A percentile compares a stretch with the other conserved stretches of the same genome.
Conservation (phyloP, 176 grass and related monocot genomes). For the Bolboschoenus planiculmis region DNA sequence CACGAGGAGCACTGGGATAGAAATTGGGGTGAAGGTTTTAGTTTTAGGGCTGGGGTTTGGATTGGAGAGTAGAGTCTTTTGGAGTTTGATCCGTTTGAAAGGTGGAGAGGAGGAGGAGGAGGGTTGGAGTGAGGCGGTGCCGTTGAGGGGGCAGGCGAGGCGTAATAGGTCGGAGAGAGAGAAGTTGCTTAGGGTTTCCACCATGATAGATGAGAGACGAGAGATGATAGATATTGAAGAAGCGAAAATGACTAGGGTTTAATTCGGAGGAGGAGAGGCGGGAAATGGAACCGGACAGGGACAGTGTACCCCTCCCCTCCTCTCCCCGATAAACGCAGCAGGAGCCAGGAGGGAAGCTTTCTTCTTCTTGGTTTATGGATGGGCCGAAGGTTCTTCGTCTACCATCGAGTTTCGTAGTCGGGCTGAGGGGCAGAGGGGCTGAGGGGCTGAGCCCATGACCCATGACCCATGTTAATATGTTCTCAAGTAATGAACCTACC, state of each 20-base stretch:
- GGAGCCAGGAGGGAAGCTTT: background rate
- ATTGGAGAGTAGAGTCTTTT: slow-evolving; percentile 3
- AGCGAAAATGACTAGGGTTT: background rate
- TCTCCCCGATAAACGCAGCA: background rate
- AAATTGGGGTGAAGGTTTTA: slow-evolving; percentile 42
- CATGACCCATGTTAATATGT: no score
- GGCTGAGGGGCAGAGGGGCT: no score
- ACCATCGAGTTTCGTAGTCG: no score
- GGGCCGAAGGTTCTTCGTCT: background rate
- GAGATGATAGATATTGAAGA: background rate
- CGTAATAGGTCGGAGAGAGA: slow-evolving; percentile 52
- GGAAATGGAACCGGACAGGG: background rate
- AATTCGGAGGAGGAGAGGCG: slow-evolving; percentile 14
- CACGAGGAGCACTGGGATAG: slow-evolving; percentile 37
- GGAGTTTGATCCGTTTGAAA: slow-evolving; percentile 36
- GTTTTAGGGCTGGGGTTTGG: slow-evolving; percentile 23
- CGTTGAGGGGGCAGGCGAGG: slow-evolving; percentile 42
- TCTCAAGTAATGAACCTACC: no score
- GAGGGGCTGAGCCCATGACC: no score
- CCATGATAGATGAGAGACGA: slow-evolving; percentile 31
- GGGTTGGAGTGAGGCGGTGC: slow-evolving; percentile 39
- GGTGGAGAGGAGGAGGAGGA: slow-evolving; percentile 22
- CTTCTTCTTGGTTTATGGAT: no score
- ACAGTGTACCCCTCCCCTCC: no score
- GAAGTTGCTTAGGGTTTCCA: slow-evolving; percentile 26